Percentiles rank a stretch among this genome's conserved stretches.
Evolutionary conservation across 2,329 filamentous ascomycete genomes (phyloP).

Genomic region (Botrytis squamosa): DNA sequence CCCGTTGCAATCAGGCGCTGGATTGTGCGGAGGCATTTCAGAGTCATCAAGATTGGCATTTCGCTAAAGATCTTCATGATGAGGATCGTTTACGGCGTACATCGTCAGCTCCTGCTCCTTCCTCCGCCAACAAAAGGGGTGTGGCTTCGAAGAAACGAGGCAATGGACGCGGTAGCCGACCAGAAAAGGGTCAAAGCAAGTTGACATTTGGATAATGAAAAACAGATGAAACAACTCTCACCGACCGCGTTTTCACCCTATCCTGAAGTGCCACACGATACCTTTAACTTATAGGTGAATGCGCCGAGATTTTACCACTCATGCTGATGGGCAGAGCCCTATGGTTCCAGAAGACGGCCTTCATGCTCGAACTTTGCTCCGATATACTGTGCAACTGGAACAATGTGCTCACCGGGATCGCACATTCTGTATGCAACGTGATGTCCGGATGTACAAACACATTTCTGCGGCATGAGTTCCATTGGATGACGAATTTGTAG

Average conservation of each 20-base stretch:
- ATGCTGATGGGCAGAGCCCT: conserved; percentile 15
- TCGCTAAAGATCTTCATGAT: conserved; percentile 80
- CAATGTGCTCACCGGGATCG: conserved; percentile 12
- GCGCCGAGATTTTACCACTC: conserved; percentile 3
- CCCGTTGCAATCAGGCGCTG: conserved; percentile 64
- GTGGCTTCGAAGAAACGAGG: conserved; percentile 32
- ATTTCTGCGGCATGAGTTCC: neutral
- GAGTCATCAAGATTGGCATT: conserved; percentile 91
- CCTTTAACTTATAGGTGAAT: conserved; percentile 17
- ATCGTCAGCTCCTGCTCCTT: conserved; percentile 23
- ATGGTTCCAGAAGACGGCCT: conserved; percentile 9
- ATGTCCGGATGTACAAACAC: conserved; percentile 14
- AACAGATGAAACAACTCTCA: conserved; percentile 12
- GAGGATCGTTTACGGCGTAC: conserved; percentile 29
- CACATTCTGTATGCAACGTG: conserved; percentile 12
- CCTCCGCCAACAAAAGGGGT: conserved; percentile 39
- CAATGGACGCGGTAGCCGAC: conserved; percentile 27
- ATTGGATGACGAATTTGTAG: conserved; percentile 7
- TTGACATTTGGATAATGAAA: conserved; percentile 50
- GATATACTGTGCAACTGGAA: conserved; percentile 4
- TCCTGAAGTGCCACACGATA: conserved; percentile 34
- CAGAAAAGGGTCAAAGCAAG: conserved; percentile 59
- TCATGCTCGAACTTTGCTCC: conserved; percentile 5
- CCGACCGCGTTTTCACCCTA: conserved; percentile 27
- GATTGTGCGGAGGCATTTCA: conserved; percentile 56